These are phyloP conservation scores for Fagus crenata DNA, from an alignment of 306 rosid species.

Conservation along the genomic window DNA sequence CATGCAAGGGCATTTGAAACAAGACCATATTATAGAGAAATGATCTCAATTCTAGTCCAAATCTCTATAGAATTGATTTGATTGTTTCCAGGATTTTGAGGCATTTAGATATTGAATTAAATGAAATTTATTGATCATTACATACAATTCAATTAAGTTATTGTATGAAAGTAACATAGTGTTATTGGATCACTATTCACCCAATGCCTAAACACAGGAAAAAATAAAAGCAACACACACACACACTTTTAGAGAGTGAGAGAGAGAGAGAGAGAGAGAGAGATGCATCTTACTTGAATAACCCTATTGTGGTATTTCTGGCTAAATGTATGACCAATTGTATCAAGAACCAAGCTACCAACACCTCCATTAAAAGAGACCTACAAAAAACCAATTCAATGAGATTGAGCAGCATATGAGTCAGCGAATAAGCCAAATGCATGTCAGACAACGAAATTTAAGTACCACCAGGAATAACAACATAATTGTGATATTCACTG, in stretches of 20 bases:
- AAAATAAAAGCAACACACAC: neutral
- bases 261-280: neutral
- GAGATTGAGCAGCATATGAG: constrained; percentile 1
- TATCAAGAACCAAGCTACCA: constrained; percentile 77
- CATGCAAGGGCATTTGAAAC: neutral
- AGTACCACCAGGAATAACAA: neutral
- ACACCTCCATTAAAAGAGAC: constrained; percentile 80
- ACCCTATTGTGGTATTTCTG: constrained; percentile 86
- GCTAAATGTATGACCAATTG: constrained; percentile 80
- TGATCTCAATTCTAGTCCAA: neutral
- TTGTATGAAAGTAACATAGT: neutral
- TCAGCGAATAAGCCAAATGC: constrained; percentile 9
- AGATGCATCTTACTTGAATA: constrained; percentile 62
- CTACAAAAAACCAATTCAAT: constrained; percentile 39
- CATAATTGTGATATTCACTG: neutral
- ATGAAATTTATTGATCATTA: too few species aligned
- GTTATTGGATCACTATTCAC: neutral
- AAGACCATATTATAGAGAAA: neutral
- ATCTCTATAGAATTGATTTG: too few species aligned
- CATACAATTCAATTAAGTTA: too few species aligned
- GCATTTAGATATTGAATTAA: too few species aligned
- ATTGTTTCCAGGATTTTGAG: too few species aligned
- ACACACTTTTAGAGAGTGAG: neutral
- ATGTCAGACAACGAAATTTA: neutral
- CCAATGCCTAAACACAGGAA: neutral